These are phyloP conservation scores for Xylaria intraflava DNA, from an alignment of 495 filamentous ascomycete genomes.

Conservation along the genomic window DNA sequence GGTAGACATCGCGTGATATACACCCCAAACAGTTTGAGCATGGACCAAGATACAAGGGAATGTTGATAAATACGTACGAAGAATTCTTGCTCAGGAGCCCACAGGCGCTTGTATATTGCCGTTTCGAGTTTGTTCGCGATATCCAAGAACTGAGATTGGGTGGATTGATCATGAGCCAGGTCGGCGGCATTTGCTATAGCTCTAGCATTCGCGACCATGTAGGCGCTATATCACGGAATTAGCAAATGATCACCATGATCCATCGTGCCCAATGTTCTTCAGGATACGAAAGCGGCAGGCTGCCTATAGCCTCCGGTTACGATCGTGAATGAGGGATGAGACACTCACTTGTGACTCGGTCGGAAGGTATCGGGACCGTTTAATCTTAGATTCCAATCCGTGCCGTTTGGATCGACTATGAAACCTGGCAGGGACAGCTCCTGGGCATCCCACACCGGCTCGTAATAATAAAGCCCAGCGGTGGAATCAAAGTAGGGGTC, in stretches of 20 bases:
- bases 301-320: not conserved
- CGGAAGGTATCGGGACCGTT: conserved; percentile 39
- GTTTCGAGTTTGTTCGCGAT: conserved; percentile 28
- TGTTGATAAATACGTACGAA: conserved; percentile 16
- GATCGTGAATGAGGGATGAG: not conserved
- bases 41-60: not conserved
- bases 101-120: conserved; percentile 34
- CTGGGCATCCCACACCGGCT: conserved; percentile 40
- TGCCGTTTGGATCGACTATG: conserved; percentile 29
- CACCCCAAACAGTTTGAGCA: not conserved
- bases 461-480: conserved; percentile 36
- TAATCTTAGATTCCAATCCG: conserved; percentile 24
- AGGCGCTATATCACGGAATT: conserved; percentile 19
- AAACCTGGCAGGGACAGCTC: conserved; percentile 39
- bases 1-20: not conserved
- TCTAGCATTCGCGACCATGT: conserved; percentile 41
- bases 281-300: not conserved
- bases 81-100: conserved; percentile 36
- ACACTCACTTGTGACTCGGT: conserved; percentile 31
- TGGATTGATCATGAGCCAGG: conserved; percentile 21
- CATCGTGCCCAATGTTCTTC: not conserved
- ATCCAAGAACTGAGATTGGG: conserved; percentile 26
- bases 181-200: conserved; percentile 34
- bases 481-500: conserved; percentile 27
- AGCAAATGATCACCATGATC: not conserved